Percentiles rank a stretch among this genome's conserved stretches.
phyloP scores from a whole-genome alignment of 768 basidiomycete genomes.

The Lactarius deliciosus region DNA sequence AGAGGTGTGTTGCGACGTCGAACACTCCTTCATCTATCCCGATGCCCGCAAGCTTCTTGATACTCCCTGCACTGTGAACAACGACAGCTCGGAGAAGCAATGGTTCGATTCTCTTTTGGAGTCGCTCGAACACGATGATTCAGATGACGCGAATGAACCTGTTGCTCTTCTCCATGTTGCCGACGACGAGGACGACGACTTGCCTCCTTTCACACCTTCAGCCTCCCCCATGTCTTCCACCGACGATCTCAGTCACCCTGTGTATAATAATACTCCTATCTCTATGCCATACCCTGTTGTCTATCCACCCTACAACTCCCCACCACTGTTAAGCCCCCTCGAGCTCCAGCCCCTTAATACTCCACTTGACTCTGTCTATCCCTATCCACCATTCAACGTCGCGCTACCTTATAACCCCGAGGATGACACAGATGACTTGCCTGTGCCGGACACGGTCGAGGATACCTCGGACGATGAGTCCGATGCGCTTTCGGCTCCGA shows the following conservation, averaged over 20 bases:
- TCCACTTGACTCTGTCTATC: constrained; percentile 37
- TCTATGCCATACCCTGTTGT: constrained; percentile 59
- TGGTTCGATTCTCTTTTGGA: constrained; percentile 84
- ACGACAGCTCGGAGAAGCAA: constrained; percentile 61
- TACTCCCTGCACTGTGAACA: constrained; percentile 36
- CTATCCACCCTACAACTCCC: constrained; percentile 62
- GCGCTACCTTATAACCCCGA: constrained; percentile 61
- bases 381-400: constrained; percentile 44
- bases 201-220: constrained; percentile 54
- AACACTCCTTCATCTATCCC: constrained; percentile 75
- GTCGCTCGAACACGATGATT: constrained; percentile 66
- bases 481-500: constrained; percentile 64
- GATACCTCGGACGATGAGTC: constrained; percentile 86
- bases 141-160: constrained; percentile 51
- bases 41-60: constrained; percentile 61
- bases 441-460: constrained; percentile 79
- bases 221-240: constrained; percentile 75
- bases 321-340: constrained; percentile 54
- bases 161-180: constrained; percentile 51
- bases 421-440: constrained; percentile 65
- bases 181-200: constrained; percentile 71
- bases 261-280: constrained; percentile 48
- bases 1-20: constrained; percentile 48
- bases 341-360: constrained; percentile 46
- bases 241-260: constrained; percentile 63